Base-by-base conservation (phyloP, 2,329 filamentous ascomycete genomes). In the Aspergillus quadricinctus region DNA sequence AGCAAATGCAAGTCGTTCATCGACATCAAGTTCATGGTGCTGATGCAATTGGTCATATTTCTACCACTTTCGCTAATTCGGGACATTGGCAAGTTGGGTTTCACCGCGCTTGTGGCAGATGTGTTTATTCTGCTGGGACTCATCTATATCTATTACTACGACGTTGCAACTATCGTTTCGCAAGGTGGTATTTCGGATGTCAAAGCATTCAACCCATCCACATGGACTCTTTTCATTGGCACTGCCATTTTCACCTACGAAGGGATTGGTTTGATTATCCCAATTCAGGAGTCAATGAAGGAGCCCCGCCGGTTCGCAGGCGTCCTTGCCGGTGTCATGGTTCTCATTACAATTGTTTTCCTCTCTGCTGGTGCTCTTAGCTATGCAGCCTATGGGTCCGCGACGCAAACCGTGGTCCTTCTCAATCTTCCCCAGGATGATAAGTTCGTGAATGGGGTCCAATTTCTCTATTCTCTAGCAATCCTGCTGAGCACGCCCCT, bases 231-330 rank as follows among this genome's bases (percentile, higher is more conserved):
- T 4, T 97, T 99, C 73, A 99, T 99, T 66, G 95, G 94, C 59
- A 99, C 95, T 0, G 94, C 95, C 28, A 97, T 99, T 71, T 99
- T 99, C 77, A 97, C 94, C 0, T 99, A 97, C 69, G 94, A 99
- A 72, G 94, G 94, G 28, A 95, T 99, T 59, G 95, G 94, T 11
- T 84, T 99, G 50, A 95, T 99, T 73, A 97, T 99, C 60, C 94
- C 95, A 0, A 97, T 99, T 58, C 95, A 99, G 75, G 92, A 95
- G 68, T 95, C 92, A 23, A 99, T 99, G 94, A 89, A 88, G 70
- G 81, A 92, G 45, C 95, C 93, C 0, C 81, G 87, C 62, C 93
- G 96, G 72, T 99, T 99, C 74, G 92, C 94, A 49, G 83, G 84
- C 57, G 93, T 99, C 49, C 85, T 99, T 62, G 88, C 87, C 50